These are phyloP conservation scores for Diaporthe caulivora DNA, from an alignment of 2,329 filamentous ascomycete species.

Conservation along the genomic window DNA sequence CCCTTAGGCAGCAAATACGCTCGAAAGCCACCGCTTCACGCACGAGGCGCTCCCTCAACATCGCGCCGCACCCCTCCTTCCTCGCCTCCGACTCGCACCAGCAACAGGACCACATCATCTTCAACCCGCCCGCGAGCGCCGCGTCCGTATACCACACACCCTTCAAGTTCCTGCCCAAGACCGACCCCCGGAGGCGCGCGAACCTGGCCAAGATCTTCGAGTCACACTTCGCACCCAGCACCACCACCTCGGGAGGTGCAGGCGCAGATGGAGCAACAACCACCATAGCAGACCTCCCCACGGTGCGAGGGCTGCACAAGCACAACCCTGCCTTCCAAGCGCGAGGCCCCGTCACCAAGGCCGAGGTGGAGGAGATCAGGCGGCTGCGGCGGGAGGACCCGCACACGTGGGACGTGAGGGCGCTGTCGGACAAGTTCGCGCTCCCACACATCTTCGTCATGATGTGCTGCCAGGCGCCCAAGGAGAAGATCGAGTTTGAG, in stretches of 20 bases:
- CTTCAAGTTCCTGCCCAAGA: conserved; percentile 72
- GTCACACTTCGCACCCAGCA: conserved; percentile 33
- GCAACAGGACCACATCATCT: conserved; percentile 58
- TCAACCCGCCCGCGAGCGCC: conserved; percentile 61
- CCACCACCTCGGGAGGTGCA: neutral
- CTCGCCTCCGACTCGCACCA: conserved; percentile 51
- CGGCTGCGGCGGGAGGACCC: conserved; percentile 66
- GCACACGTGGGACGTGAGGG: conserved; percentile 64
- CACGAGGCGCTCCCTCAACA: conserved; percentile 69
- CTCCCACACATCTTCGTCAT: conserved; percentile 70
- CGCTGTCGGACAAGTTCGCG: conserved; percentile 66
- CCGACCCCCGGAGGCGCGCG: conserved; percentile 65
- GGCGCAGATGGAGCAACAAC: neutral
- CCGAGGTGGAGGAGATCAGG: conserved; percentile 72
- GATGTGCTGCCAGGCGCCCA: conserved; percentile 65
- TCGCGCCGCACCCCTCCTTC: conserved; percentile 73
- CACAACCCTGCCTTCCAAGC: conserved; percentile 35
- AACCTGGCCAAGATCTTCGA: conserved; percentile 60
- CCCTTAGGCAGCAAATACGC: conserved; percentile 45
- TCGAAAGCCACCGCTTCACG: conserved; percentile 65
- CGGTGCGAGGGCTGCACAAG: conserved; percentile 22
- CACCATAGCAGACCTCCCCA: conserved; percentile 37
- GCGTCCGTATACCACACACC: conserved; percentile 73
- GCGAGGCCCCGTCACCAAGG: conserved; percentile 64
- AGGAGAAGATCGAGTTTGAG: conserved; percentile 61